Conservation (phyloP, 208 protist genomes). For the Acanthamoeba pearcei region DNA sequence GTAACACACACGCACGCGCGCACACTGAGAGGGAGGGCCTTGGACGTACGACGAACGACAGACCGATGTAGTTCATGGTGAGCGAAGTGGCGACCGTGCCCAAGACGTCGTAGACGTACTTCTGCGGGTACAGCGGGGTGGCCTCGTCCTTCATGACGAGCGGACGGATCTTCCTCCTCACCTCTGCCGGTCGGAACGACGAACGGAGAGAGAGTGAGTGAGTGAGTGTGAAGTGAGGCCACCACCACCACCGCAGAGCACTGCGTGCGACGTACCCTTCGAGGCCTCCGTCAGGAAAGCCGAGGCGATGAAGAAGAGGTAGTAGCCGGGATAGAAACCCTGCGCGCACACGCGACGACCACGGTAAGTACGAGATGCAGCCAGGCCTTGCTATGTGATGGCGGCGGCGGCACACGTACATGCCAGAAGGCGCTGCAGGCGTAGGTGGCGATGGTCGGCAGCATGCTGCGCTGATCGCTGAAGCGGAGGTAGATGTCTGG, state of each 20-base stretch:
- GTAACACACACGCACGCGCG: not conserved
- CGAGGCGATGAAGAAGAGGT: conserved; percentile 76
- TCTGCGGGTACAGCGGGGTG: conserved; percentile 28
- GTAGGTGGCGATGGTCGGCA: conserved; percentile 78
- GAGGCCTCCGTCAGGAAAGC: conserved; percentile 81
- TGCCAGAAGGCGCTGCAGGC: conserved; percentile 82
- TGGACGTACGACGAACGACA: conserved; percentile 70
- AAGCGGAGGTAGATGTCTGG: conserved; percentile 61
- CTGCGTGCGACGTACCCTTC: conserved; percentile 52
- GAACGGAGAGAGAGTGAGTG: too few relatives aligned
- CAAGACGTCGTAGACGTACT: conserved; percentile 67
- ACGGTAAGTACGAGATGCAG: not conserved
- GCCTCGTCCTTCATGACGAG: conserved; percentile 34
- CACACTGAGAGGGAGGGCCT: not conserved
- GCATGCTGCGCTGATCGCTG: conserved; percentile 72
- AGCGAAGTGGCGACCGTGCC: conserved; percentile 36
- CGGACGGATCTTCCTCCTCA: conserved; percentile 61
- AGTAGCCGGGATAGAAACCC: conserved; percentile 86
- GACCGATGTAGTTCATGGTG: conserved; percentile 29
- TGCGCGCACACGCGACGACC: conserved; percentile 8
- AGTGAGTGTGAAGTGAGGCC: too few relatives aligned
- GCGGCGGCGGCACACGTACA: conserved; percentile 19
- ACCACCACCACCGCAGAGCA: too few relatives aligned
- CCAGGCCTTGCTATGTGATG: too few relatives aligned
- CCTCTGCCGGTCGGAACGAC: not conserved